Evolutionary conservation across 2,329 filamentous ascomycete species (phyloP).

Genomic region (Coleophoma eucalyptorum): DNA sequence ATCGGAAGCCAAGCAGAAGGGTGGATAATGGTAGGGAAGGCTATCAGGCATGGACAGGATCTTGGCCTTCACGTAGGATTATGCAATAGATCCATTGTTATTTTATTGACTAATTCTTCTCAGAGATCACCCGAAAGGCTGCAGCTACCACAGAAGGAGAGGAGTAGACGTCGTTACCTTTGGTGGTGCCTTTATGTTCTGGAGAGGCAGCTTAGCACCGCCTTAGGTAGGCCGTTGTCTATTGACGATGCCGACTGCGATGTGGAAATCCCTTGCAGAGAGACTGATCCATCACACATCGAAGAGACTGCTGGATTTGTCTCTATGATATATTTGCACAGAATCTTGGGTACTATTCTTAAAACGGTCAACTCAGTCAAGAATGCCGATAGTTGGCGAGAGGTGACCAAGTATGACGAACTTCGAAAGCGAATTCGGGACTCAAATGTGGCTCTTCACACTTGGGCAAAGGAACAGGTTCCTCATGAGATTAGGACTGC

Average conservation of each 20-base stretch:
- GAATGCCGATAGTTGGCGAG: slow-evolving; percentile 1
- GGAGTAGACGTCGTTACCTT: not conserved
- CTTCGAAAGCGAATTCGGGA: not conserved
- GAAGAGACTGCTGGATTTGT: not conserved
- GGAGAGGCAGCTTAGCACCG: not conserved
- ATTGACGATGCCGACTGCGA: slow-evolving; percentile 3
- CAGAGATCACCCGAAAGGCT: not conserved
- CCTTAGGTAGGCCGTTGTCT: not conserved
- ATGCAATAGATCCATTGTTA: too few species aligned
- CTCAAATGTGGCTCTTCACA: not conserved
- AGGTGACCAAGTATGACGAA: not conserved
- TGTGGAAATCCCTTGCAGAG: not conserved
- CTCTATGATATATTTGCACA: not conserved
- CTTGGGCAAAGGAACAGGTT: not conserved
- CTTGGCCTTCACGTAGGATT: not conserved
- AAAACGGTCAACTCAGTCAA: slow-evolving; percentile 2
- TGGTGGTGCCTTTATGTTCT: slow-evolving; percentile 1
- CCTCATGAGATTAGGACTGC: not conserved
- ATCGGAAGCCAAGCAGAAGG: not conserved
- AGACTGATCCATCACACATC: not conserved
- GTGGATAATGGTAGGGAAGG: not conserved
- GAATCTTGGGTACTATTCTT: not conserved
- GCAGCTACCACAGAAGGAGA: not conserved
- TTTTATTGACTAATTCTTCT: too few species aligned
- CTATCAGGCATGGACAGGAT: not conserved